Evolutionary conservation across 345 rosid genomes (phyloP).

Genomic region (Populus tremula): DNA sequence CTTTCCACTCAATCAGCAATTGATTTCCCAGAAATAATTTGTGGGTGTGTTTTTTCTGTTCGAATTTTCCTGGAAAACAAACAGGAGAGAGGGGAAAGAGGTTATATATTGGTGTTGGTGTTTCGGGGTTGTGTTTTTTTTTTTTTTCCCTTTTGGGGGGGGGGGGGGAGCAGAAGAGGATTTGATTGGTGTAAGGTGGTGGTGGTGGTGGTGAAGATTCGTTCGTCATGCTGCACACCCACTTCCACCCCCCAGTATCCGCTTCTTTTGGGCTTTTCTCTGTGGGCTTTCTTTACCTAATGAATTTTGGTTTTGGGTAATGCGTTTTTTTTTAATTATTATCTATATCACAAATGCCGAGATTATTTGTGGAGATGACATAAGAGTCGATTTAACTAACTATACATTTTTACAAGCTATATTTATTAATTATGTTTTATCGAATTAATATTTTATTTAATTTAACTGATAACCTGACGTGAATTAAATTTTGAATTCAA

Average conservation of each 20-base stretch:
- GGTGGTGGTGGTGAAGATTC: not conserved
- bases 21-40: not conserved
- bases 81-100: not conserved
- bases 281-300: not conserved
- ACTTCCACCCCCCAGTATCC: not conserved
- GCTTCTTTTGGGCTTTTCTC: not conserved
- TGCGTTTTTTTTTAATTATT: not conserved
- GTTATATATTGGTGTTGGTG: not conserved
- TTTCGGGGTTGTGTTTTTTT: not conserved
- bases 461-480: too few species aligned
- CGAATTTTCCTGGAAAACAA: slow-evolving; percentile 9
- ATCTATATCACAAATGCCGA: too few species aligned
- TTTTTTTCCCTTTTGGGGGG: too few species aligned
- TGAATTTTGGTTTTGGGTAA: not conserved
- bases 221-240: not conserved
- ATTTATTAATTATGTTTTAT: too few species aligned
- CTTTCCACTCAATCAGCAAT: not conserved
- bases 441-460: too few species aligned
- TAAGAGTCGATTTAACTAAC: too few species aligned
- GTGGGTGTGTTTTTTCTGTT: not conserved
- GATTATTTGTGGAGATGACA: too few species aligned
- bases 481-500: too few species aligned
- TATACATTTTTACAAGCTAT: too few species aligned
- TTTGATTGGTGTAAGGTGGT: not conserved
- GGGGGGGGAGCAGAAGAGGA: not conserved